Base-by-base conservation (phyloP, 768 basidiomycete genomes). In the Russula sp. region DNA sequence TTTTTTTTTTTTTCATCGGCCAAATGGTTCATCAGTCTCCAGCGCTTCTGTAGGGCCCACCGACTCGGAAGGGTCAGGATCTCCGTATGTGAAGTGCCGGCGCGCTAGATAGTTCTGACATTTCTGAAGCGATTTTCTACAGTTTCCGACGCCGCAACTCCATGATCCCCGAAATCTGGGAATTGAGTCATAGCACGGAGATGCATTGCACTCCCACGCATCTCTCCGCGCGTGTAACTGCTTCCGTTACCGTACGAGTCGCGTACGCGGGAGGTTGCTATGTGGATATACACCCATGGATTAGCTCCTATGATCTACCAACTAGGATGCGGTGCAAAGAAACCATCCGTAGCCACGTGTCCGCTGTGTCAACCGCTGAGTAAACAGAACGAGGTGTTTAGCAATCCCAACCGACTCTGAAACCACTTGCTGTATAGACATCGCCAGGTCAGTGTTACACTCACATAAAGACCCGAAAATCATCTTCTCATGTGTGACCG, bases 171-270 rank as follows among this genome's bases (percentile, higher is more conserved):
- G 37, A 44, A 49, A 35, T 18, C 6, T 18, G 6, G 18, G 32
- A 35, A 11, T 18, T 14, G 39, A 40, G 16, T 45, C 5, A 10
- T 58, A 50, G 16, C 52, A 18, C 13, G n/a, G 53, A 13, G 37
- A 14, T 27, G 55, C 31, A 37, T 53, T 22, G 37, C 22, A 34
- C 34, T 20, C n/a, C 42, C 0, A 7, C 31, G 32, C 13, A 52
- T 59, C 22, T 16, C n/a, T 40, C 5, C 27, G 51, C 6, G n/a
- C n/a, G 35, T 49, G 27, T 8, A 55, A 39, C 47, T 16, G 53
- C 44, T 55, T 32, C 7, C 37, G 31, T 59, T 40, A 39, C 37
- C 35, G 57, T 54, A 45, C 59, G 45, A 58, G 47, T 27, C 45
- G 48, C 34, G 40, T 47, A 44, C 35, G 40, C 18, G 7, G 8